A percentile compares a stretch with the other conserved stretches of the same genome.
These are phyloP conservation scores for Candida pini DNA, from an alignment of 805 yeast species.

Conservation along the genomic window DNA sequence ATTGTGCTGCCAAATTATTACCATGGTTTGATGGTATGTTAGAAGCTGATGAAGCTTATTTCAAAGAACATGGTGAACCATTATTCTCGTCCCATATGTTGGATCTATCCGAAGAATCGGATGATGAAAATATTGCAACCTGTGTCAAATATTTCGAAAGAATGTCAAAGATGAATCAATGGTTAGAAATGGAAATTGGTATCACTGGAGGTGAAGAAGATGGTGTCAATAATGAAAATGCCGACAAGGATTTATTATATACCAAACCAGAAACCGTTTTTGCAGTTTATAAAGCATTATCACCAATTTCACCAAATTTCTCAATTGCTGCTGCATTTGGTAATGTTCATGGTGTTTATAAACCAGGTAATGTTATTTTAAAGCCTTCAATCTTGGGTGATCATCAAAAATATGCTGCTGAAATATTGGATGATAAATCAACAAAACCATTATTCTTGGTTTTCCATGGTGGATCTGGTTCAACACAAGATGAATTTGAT, in stretches of 20 bases:
- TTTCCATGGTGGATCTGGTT: slow-evolving; percentile 99
- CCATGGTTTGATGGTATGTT: slow-evolving; percentile 99
- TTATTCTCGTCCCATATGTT: slow-evolving; percentile 98
- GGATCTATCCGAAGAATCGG: slow-evolving; percentile 94
- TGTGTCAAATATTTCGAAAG: slow-evolving; percentile 94
- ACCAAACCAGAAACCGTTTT: slow-evolving; percentile 93
- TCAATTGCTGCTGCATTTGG: slow-evolving; percentile 99
- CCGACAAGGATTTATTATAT: slow-evolving; percentile 80
- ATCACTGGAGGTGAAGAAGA: slow-evolving; percentile 99
- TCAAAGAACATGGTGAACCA: slow-evolving; percentile 82
- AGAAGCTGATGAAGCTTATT: slow-evolving; percentile 93
- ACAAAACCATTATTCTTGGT: slow-evolving; percentile 84
- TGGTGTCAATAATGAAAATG: slow-evolving; percentile 98
- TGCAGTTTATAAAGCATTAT: slow-evolving; percentile 83
- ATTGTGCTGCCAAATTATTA: slow-evolving; percentile 95
- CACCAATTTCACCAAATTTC: slow-evolving; percentile 93
- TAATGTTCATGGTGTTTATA: slow-evolving; percentile 99
- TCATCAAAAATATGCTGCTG: slow-evolving; percentile 85
- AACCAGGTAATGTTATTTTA: slow-evolving; percentile 96
- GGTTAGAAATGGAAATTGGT: slow-evolving; percentile 99
- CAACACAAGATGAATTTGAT: slow-evolving; percentile 85
- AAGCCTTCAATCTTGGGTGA: slow-evolving; percentile 91
- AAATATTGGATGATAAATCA: slow-evolving; percentile 48
- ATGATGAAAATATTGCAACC: slow-evolving; percentile 90
- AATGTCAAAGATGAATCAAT: slow-evolving; percentile 91